Evolutionary conservation across 169 alveolate species (phyloP).

Genomic region (Babesia caballi): DNA sequence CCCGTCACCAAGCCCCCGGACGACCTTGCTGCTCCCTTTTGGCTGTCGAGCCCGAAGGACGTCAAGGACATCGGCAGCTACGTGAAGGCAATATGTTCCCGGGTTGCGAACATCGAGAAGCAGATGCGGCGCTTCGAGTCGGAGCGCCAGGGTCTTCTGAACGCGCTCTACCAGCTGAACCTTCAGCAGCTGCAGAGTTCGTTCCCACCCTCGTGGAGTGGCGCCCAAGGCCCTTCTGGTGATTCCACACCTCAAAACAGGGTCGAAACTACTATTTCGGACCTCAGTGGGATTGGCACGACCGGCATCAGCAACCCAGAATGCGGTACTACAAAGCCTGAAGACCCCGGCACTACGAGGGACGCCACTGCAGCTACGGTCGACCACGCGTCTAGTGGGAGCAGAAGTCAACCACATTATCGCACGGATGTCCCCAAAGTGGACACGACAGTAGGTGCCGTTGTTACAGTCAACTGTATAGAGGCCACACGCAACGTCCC

Average conservation of each 20-base stretch:
- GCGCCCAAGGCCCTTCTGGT: background rate
- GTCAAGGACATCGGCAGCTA: slow-evolving; percentile 48
- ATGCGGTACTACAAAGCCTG: too few species aligned
- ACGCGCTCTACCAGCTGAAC: slow-evolving; percentile 29
- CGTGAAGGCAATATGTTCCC: slow-evolving; percentile 30
- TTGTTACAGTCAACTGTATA: too few species aligned
- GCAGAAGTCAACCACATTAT: too few species aligned
- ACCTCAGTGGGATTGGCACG: too few species aligned
- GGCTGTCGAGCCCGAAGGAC: slow-evolving; percentile 60
- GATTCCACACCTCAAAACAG: background rate
- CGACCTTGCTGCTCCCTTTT: slow-evolving; percentile 22
- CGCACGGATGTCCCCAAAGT: too few species aligned
- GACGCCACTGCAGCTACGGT: too few species aligned
- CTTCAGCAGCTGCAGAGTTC: background rate
- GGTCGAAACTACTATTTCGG: too few species aligned
- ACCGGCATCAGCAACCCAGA: too few species aligned
- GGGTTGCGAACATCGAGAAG: slow-evolving; percentile 57
- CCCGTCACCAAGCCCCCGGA: background rate
- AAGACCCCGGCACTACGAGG: too few species aligned
- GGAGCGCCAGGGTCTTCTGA: slow-evolving; percentile 56
- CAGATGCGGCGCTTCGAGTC: slow-evolving; percentile 38
- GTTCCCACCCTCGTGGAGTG: background rate
- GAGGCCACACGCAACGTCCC: too few species aligned
- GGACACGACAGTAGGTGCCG: too few species aligned
- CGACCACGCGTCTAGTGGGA: too few species aligned